Conservation (phyloP, 1,139 yeast genomes). For the Suhomyces kunorum region DNA sequence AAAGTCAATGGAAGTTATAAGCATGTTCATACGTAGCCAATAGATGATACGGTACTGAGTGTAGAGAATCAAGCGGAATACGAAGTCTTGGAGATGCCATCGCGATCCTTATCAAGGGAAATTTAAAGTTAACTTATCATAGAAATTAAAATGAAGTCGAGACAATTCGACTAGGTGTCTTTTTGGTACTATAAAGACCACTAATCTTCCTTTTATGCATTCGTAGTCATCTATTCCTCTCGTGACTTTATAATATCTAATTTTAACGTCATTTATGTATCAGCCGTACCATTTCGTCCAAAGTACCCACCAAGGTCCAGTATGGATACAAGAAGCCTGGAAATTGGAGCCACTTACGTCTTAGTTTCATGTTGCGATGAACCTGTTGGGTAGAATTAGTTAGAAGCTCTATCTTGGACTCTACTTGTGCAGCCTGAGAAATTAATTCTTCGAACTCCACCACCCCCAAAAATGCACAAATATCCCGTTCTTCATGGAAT, state of each 20-base stretch:
- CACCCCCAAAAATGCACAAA: conserved; percentile 30
- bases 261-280: background rate
- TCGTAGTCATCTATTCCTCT: background rate
- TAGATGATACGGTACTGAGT: background rate
- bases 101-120: too few relatives aligned
- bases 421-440: conserved; percentile 3
- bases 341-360: conserved; percentile 2
- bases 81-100: too few relatives aligned
- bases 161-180: too few relatives aligned
- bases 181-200: too few relatives aligned
- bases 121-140: too few relatives aligned
- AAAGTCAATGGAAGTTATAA: conserved; percentile 16
- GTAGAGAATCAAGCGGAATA: too few relatives aligned
- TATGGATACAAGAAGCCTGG: conserved; percentile 6
- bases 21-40: conserved; percentile 9
- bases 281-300: background rate
- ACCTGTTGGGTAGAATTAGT: background rate
- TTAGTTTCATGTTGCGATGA: conserved; percentile 3
- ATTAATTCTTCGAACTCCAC: conserved; percentile 32
- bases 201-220: too few relatives aligned
- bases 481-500: conserved; percentile 27
- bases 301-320: conserved; percentile 4
- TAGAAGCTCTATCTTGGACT: conserved; percentile 1
- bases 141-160: too few relatives aligned
- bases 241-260: background rate